A percentile compares a stretch with the other conserved stretches of the same genome.
These are phyloP conservation scores for Lathyrus aphaca DNA, from an alignment of 306 rosid species.

Conservation along the genomic window DNA sequence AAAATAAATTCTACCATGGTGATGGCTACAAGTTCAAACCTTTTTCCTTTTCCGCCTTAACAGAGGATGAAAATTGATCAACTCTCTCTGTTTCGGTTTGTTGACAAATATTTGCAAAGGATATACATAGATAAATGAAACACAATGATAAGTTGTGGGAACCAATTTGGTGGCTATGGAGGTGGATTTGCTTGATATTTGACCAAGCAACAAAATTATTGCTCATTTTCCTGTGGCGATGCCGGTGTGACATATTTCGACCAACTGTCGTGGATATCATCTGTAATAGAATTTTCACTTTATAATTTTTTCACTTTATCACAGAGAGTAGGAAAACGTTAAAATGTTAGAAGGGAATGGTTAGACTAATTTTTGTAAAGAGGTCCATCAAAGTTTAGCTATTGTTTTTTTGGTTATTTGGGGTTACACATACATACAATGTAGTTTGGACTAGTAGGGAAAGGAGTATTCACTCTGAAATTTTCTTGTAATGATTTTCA, in stretches of 20 bases:
- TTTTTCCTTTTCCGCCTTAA: conserved; percentile 74
- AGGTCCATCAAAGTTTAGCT: conserved; percentile 42
- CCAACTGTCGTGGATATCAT: conserved; percentile 37
- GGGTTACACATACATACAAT: conserved; percentile 34
- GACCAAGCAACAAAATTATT: conserved; percentile 53
- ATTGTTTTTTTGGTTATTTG: conserved; percentile 41
- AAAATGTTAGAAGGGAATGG: conserved; percentile 27
- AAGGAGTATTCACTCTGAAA: conserved; percentile 35
- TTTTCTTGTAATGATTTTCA: conserved; percentile 46
- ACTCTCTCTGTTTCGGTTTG: conserved; percentile 15
- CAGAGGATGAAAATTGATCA: conserved; percentile 79
- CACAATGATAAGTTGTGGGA: conserved; percentile 36
- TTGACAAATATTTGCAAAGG: conserved; percentile 36
- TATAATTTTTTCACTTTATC: background rate
- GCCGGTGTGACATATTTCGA: conserved; percentile 44
- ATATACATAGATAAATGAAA: conserved; percentile 32
- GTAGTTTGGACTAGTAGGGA: conserved; percentile 39
- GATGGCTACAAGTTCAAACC: conserved; percentile 98
- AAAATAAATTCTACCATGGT: conserved; percentile 90
- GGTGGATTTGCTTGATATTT: conserved; percentile 44
- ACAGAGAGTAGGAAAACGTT: conserved; percentile 38
- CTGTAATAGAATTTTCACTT: conserved; percentile 35
- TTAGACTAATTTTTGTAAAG: conserved; percentile 59
- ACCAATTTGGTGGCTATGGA: conserved; percentile 42
- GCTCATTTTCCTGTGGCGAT: conserved; percentile 50